Evolutionary conservation across 2,329 filamentous ascomycete species (phyloP), one percentile per base, ranked within the genome.

Genomic region (Aspergillus quadricinctus): DNA sequence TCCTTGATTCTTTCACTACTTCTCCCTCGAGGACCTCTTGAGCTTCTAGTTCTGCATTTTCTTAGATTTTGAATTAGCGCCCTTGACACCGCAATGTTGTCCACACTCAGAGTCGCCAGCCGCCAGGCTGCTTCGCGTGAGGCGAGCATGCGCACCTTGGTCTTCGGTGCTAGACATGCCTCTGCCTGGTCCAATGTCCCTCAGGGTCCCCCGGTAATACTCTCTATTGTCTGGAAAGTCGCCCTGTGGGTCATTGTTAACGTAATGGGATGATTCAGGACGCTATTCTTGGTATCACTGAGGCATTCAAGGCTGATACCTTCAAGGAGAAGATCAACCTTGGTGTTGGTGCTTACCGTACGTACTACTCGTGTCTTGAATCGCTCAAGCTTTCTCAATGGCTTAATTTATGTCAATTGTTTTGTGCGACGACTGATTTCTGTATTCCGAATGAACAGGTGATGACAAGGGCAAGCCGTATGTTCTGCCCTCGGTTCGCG

Each of bases 381-480:
- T 46, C 43, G 19, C 52, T 57, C 25, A 55, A 11, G 23, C 35
- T 21, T 29, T 29, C 46, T 21, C 19, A 27, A 31, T 31, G 10
- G 40, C 41, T n/a, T 23, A 45, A 45, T 11, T 23, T 19, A 10
- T 10, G 19, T 10, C 21, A 11, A 21, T 17, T 23, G 35, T 28
- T 51, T 2, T 2, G n/a, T 25, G 17, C 35, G 17, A 31, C 31
- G 27, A 19, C 28, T 53, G 27, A 19, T 21, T 53, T 43, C 21
- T 48, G 3, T 46, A 19, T 6, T 49, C 11, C 50, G 48, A 35
- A n/a, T 21, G 23, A 40, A 41, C 7, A 80, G 78, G 78, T 72
- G 94, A 97, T 75, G 92, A 97, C 83, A 83, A 91, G 79, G 94
- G 94, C 78, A 97, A 97, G 84, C 94, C 94, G 60, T 97, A 93